phyloP scores from a whole-genome alignment of 768 basidiomycete genomes.

The Russula earlei region DNA sequence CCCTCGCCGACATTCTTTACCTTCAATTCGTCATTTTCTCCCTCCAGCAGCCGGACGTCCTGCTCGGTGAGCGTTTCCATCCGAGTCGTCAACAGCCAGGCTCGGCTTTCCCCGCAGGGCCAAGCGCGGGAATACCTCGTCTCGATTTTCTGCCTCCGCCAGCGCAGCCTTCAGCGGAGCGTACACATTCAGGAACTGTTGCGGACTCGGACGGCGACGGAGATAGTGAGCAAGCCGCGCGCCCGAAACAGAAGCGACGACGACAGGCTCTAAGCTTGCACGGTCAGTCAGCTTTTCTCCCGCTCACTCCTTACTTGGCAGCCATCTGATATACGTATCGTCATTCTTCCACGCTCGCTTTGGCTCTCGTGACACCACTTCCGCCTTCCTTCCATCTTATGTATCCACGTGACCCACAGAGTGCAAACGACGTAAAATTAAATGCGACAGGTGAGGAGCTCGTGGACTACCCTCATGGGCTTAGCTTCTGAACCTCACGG shows the following conservation, averaged over 20 bases:
- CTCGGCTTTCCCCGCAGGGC: constrained; percentile 8
- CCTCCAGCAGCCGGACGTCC: constrained; percentile 14
- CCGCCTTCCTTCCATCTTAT: constrained; percentile 17
- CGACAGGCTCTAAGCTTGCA: constrained; percentile 79
- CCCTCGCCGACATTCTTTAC: constrained; percentile 18
- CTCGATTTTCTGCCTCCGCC: constrained; percentile 15
- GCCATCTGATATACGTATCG: constrained; percentile 21
- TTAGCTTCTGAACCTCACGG: constrained; percentile 16
- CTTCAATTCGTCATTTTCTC: constrained; percentile 20
- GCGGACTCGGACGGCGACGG: constrained; percentile 50
- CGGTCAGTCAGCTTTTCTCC: constrained; percentile 38
- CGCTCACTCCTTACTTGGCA: constrained; percentile 20
- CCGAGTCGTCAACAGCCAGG: constrained; percentile 6
- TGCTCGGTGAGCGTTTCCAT: constrained; percentile 15
- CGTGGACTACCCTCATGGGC: constrained; percentile 13
- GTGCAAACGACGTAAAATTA: constrained; percentile 82
- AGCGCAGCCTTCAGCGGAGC: constrained; percentile 8
- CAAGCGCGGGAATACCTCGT: constrained; percentile 19
- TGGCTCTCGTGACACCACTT: constrained; percentile 22
- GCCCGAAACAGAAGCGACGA: constrained; percentile 75
- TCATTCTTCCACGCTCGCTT: constrained; percentile 15
- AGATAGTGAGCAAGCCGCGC: constrained; percentile 36
- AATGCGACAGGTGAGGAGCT: constrained; percentile 62
- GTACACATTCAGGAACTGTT: constrained; percentile 29
- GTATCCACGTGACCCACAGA: constrained; percentile 35